Evolutionary conservation across 1,284 basidiomycete species (phyloP).

Genomic region (Puccinia coronata): DNA sequence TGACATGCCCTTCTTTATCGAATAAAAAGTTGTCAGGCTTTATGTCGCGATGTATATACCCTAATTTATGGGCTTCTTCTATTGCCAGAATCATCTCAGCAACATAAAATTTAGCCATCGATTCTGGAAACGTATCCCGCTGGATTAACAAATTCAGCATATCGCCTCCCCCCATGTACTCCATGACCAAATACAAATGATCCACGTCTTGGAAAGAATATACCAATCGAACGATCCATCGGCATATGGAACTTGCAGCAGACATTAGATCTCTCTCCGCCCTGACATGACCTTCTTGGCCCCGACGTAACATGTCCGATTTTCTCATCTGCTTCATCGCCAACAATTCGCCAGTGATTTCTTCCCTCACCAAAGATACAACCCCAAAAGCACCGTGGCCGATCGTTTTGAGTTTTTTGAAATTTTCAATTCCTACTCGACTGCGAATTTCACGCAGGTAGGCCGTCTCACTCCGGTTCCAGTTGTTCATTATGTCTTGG

Average conservation of each 20-base stretch:
- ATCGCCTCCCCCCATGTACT: conserved; percentile 85
- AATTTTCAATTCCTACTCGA: conserved; percentile 79
- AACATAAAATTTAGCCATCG: conserved; percentile 90
- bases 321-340: conserved; percentile 98
- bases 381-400: conserved; percentile 97
- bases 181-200: conserved; percentile 77
- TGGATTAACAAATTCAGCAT: conserved; percentile 92
- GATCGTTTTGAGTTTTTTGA: conserved; percentile 88
- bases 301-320: conserved; percentile 92
- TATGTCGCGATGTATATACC: conserved; percentile 96
- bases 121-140: conserved; percentile 87
- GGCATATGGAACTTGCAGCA: conserved; percentile 65
- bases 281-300: conserved; percentile 93
- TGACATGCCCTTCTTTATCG: conserved; percentile 87
- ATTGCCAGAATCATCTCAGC: conserved; percentile 98
- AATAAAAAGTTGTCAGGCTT: conserved; percentile 96
- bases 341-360: conserved; percentile 74
- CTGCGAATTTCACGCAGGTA: conserved; percentile 79
- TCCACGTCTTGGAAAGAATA: conserved; percentile 88
- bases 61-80: conserved; percentile 86
- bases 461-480: conserved; percentile 82
- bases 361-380: conserved; percentile 85
- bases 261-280: conserved; percentile 86
- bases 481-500: conserved; percentile 70
- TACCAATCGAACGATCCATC: conserved; percentile 90